Evolutionary conservation across 2,329 filamentous ascomycete genomes (phyloP).

Genomic region (Gliomastix tumulicola): DNA sequence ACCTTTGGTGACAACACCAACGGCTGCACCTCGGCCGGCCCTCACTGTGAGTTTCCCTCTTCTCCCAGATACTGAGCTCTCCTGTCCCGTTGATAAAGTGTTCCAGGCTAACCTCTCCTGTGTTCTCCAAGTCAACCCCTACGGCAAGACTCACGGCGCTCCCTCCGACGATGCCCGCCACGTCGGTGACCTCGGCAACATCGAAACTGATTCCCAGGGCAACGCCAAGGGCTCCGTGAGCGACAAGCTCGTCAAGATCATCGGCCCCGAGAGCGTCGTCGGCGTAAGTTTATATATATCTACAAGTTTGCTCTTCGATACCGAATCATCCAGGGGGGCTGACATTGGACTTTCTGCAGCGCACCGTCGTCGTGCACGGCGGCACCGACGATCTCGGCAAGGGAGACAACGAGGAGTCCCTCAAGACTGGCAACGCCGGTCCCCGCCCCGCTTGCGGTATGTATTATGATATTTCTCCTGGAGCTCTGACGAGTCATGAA

Average conservation of each 20-base stretch:
- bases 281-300: slow-evolving; percentile 56
- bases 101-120: too few relatives aligned
- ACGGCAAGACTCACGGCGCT: slow-evolving; percentile 85
- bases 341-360: too few relatives aligned
- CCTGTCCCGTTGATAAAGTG: too few relatives aligned
- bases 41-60: slow-evolving; percentile 95
- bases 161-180: slow-evolving; percentile 79
- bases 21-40: slow-evolving; percentile 95
- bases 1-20: slow-evolving; percentile 99
- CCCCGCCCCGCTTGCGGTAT: slow-evolving; percentile 87
- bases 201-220: slow-evolving; percentile 90
- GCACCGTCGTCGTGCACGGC: slow-evolving; percentile 88
- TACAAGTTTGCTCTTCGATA: slow-evolving; percentile 12
- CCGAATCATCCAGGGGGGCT: too few relatives aligned
- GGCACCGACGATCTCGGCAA: slow-evolving; percentile 96
- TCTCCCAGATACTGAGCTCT: too few relatives aligned
- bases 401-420: slow-evolving; percentile 86
- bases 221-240: slow-evolving; percentile 74
- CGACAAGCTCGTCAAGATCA: slow-evolving; percentile 88
- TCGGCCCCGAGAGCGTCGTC: slow-evolving; percentile 89
- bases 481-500: not conserved
- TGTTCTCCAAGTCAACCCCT: slow-evolving; percentile 98
- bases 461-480: slow-evolving; percentile 16
- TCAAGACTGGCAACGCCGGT: slow-evolving; percentile 97
- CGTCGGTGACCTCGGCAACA: slow-evolving; percentile 96